Percentiles rank a stretch among this genome's conserved stretches.
Conservation (phyloP, 352 stramenopile species). For the Phytophthora cactorum region DNA sequence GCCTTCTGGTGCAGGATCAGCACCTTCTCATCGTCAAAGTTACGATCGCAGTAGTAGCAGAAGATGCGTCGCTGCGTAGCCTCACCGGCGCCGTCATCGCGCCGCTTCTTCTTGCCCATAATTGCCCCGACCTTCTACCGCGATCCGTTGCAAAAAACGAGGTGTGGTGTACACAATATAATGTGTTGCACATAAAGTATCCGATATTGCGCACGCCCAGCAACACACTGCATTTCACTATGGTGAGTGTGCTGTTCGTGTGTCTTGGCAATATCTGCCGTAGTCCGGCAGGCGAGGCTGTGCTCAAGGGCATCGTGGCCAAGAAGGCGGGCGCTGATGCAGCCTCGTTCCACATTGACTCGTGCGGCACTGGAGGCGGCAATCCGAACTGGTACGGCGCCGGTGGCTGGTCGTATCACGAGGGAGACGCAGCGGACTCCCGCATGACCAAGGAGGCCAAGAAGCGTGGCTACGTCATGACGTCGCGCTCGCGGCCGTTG, state of each 20-base stretch:
- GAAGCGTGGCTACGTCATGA: conserved; percentile 86
- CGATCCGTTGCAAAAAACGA: conserved; percentile 10
- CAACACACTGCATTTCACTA: conserved; percentile 32
- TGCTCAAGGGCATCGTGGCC: conserved; percentile 85
- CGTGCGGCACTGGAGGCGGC: conserved; percentile 87
- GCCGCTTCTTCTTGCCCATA: conserved; percentile 90
- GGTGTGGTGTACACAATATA: conserved; percentile 8
- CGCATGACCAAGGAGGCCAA: conserved; percentile 87
- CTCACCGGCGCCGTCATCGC: conserved; percentile 55
- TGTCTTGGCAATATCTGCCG: conserved; percentile 93
- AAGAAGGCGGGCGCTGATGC: conserved; percentile 28
- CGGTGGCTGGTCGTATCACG: conserved; percentile 87
- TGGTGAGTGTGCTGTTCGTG: conserved; percentile 87
- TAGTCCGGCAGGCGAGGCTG: conserved; percentile 78
- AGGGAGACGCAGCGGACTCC: conserved; percentile 79
- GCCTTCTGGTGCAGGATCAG: conserved; percentile 94
- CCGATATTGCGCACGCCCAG: conserved; percentile 19
- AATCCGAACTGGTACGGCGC: conserved; percentile 81
- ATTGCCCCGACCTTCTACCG: conserved; percentile 16
- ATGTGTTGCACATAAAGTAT: background rate
- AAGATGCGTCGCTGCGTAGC: conserved; percentile 71
- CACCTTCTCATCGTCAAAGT: conserved; percentile 92
- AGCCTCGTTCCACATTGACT: conserved; percentile 71
- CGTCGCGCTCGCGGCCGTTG: conserved; percentile 78
- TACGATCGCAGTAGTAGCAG: conserved; percentile 94